Evolutionary conservation across 1,139 yeast species (phyloP).

Genomic region (Debaryomyces coudertii): DNA sequence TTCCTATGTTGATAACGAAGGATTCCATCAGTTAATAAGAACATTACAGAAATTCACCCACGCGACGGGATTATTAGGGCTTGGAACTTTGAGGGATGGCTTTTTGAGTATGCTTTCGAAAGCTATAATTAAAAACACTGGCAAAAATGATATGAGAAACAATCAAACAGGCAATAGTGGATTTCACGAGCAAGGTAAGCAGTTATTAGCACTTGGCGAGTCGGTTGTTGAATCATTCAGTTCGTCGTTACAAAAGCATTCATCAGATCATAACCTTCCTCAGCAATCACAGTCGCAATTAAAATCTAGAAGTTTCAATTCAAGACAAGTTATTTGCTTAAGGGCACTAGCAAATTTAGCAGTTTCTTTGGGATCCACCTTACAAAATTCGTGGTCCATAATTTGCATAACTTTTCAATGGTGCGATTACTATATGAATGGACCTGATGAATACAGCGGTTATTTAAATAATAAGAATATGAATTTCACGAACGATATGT

Average conservation of each 20-base stretch:
- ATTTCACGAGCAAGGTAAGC: conserved; percentile 33
- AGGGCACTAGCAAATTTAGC: conserved; percentile 79
- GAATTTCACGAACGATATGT: conserved; percentile 24
- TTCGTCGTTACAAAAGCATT: conserved; percentile 25
- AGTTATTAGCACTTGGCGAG: conserved; percentile 58
- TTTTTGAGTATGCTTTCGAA: conserved; percentile 60
- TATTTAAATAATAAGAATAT: conserved; percentile 20
- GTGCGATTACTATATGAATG: conserved; percentile 65
- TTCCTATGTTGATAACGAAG: conserved; percentile 67
- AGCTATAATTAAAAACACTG: conserved; percentile 50
- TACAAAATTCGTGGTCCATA: conserved; percentile 69
- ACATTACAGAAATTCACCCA: conserved; percentile 81
- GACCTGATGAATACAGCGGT: conserved; percentile 54
- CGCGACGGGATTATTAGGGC: conserved; percentile 73
- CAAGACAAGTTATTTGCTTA: conserved; percentile 73
- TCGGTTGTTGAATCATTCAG: conserved; percentile 63
- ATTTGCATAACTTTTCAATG: conserved; percentile 75
- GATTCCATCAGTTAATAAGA: conserved; percentile 64
- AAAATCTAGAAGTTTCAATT: conserved; percentile 49
- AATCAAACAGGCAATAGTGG: conserved; percentile 13
- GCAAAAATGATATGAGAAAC: conserved; percentile 19
- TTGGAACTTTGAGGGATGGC: conserved; percentile 59
- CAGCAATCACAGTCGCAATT: conserved; percentile 7
- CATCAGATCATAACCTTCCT: conserved; percentile 6
- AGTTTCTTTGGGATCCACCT: conserved; percentile 72